phyloP scores from a whole-genome alignment of 2,329 filamentous ascomycete species.

The Daldinia sp. region DNA sequence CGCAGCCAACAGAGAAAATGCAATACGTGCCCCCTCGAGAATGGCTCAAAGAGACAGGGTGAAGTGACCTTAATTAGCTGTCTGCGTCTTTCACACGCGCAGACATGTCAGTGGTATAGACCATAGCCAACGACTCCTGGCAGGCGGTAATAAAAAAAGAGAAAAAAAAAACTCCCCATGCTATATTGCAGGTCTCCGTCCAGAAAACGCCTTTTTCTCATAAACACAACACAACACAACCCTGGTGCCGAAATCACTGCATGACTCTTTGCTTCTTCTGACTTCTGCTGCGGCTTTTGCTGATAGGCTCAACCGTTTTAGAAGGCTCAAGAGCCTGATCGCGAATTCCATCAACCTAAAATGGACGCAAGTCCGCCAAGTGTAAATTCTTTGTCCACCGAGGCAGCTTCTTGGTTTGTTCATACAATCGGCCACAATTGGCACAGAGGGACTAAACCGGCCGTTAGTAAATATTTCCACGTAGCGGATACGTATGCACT shows the following conservation, averaged over 20 bases:
- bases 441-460: conserved; percentile 78
- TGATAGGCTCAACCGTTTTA: neutral
- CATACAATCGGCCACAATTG: conserved; percentile 90
- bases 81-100: neutral
- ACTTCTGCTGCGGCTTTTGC: neutral
- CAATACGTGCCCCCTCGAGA: neutral
- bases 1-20: conserved; percentile 5
- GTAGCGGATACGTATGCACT: conserved; percentile 48
- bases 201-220: conserved; percentile 28
- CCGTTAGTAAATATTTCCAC: conserved; percentile 20
- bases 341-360: conserved; percentile 21
- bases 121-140: conserved; percentile 33
- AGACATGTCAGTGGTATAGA: conserved; percentile 25
- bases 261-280: neutral
- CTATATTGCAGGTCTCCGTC: conserved; percentile 23
- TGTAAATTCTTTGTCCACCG: conserved; percentile 79
- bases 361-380: conserved; percentile 45
- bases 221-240: conserved; percentile 17
- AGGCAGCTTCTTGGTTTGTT: conserved; percentile 84
- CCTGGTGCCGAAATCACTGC: neutral
- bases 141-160: conserved; percentile 2
- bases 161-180: conserved; percentile 17
- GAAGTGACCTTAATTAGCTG: conserved; percentile 20
- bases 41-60: neutral
- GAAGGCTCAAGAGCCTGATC: neutral